Evolutionary conservation across 495 filamentous ascomycete species (phyloP), one percentile per base, ranked within the genome.

Genomic region (Cladorrhinum samala): DNA sequence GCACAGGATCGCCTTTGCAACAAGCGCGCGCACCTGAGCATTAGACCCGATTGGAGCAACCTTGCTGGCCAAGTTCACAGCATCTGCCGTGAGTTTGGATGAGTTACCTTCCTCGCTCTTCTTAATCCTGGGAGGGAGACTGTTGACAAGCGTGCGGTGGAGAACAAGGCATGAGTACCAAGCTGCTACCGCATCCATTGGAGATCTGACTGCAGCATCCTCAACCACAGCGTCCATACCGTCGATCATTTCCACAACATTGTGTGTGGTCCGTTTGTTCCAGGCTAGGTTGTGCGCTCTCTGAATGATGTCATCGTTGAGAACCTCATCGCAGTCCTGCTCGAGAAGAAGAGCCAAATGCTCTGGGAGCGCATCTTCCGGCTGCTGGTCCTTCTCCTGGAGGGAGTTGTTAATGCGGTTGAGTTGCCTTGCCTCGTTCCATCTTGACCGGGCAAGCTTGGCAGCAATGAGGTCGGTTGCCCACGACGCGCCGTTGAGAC

Each of bases 201-300:
- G 88, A 11, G 88, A 91, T 27, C 87, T 83, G 46, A 96, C 91
- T 4, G 91, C 84, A 38, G 82, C 80, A 59, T 97, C 92, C 33
- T 92, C 88, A 17, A 92, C 86, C 9, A 95, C 89, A 13, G 83
- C 77, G 63, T 95, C 87, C 71, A 95, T 85, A 21, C 87, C 80
- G 40, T 85, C 85, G 47, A 84, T 83, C 25, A 78, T 69, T 9
- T 78, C 74, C 16, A 75, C 71, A 1, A 82, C 77, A 20, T 84
- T 79, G 57, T 86, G 75, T 13, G 82, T 81, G 1, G 84, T 92
- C 6, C 80, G 82, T 49, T 80, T 79, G 63, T 95, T 94, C 86
- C 89, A 96, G 8, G 89, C 88, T 3, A 97, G 78, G 64, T 95
- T 95, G 56, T 91, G 89, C 1, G 90, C 91, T 43, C 91, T 81